Base-by-base conservation (phyloP, 2,329 filamentous ascomycete genomes). In the Westerdykella ornata region DNA sequence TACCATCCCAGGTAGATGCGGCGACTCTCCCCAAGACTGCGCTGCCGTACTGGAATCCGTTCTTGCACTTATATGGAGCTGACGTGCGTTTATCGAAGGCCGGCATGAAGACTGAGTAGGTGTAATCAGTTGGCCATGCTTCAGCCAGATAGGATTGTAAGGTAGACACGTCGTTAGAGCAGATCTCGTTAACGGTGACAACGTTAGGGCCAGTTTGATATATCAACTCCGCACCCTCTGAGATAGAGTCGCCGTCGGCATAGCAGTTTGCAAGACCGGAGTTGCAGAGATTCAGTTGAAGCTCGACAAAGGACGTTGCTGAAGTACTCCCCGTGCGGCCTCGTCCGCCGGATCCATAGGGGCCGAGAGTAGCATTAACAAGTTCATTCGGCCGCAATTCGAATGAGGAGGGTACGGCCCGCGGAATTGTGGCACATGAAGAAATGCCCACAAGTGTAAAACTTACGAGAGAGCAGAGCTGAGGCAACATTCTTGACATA, bases 241-340 rank as follows among this genome's bases (percentile, higher is more conserved):
- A 39, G 29, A 45, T 45, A 8, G 39, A 42, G 26, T 35, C 30
- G 39, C 43, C 43, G 29, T 29, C 3, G 9, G 26, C 35, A 35
- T 42, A 45, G 35, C 43, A 45, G 11, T 14, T 18, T 8, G 43
- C 43, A 30, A 38, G 42, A 31, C 43, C 43, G 19, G 39, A 42
- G 39, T 45, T 45, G 43, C 43, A 45, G 28, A 45, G 39, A 29
- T 45, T 45, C 33, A 45, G 43, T 30, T 45, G 43, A 18, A 45
- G 43, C 18, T 40, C 34, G 19, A 35, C 32, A 30, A 45, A 45
- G 6, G 43, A 45, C 12, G 39, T 38, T 2, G 16, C 15, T 4
- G 39, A 42, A 4, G 43, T 34, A 39, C 30, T 42, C 2, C 43
- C 43, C 7, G 43, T 42, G 17, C 37, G 43, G 39, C 43, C 43